A percentile compares a stretch with the other conserved stretches of the same genome.
These are phyloP conservation scores for Lachnellula hyalina DNA, from an alignment of 2,329 filamentous ascomycete genomes.

Conservation along the genomic window DNA sequence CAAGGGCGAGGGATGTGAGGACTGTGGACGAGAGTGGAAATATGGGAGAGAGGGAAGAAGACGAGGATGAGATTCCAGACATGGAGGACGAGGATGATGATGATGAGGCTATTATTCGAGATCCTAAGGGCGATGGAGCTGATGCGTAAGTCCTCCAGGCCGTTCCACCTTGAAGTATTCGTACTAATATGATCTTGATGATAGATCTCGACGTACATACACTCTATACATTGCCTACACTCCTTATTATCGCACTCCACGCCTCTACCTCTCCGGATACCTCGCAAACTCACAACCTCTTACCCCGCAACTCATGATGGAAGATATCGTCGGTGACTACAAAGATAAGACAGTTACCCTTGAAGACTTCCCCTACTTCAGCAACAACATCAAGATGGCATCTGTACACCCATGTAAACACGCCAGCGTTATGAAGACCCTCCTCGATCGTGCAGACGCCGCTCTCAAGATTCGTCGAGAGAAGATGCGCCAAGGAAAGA, in stretches of 20 bases:
- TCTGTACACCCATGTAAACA: conserved; percentile 97
- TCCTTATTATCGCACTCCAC: conserved; percentile 91
- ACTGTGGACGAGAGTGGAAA: conserved; percentile 88
- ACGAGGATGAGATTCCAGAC: conserved; percentile 84
- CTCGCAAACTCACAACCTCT: conserved; percentile 72
- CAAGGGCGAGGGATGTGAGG: conserved; percentile 73
- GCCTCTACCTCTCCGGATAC: conserved; percentile 92
- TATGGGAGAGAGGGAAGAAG: conserved; percentile 67
- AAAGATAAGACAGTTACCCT: conserved; percentile 98
- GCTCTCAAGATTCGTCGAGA: conserved; percentile 83
- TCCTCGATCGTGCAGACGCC: conserved; percentile 91
- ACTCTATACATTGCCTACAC: conserved; percentile 98
- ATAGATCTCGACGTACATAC: conserved; percentile 82
- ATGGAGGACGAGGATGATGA: conserved; percentile 97
- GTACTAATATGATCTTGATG: conserved; percentile 9
- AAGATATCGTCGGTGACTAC: conserved; percentile 93
- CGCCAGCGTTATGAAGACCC: conserved; percentile 94
- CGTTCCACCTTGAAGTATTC: not conserved
- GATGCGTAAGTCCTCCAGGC: conserved; percentile 24
- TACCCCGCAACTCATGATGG: conserved; percentile 83
- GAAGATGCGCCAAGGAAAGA: conserved; percentile 63
- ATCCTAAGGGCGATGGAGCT: conserved; percentile 41
- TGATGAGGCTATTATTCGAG: conserved; percentile 91
- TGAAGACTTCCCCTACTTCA: conserved; percentile 95
- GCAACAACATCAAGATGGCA: conserved; percentile 88